These are phyloP conservation scores for Clarireedia homoeocarpa DNA, from an alignment of 2,329 filamentous ascomycete genomes.

Conservation along the genomic window DNA sequence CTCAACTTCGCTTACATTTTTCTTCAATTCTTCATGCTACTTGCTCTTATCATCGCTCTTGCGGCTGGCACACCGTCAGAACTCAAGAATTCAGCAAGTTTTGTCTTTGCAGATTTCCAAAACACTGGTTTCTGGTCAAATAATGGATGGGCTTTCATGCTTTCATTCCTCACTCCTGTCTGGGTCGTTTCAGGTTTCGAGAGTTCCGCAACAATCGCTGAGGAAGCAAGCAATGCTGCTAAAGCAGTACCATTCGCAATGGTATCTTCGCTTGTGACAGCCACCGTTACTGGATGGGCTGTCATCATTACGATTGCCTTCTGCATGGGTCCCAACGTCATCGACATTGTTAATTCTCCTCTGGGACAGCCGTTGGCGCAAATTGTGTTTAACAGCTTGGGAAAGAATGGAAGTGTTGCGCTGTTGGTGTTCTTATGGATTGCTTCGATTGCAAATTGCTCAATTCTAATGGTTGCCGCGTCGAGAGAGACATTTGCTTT, in stretches of 20 bases:
- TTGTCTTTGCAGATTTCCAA: constrained; percentile 26
- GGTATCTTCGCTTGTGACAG: constrained; percentile 25
- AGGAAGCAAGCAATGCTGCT: constrained; percentile 28
- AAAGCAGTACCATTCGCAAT: constrained; percentile 29
- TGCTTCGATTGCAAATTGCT: constrained; percentile 26
- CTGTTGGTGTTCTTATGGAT: constrained; percentile 27
- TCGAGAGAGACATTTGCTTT: constrained; percentile 28
- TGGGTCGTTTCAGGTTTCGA: constrained; percentile 30
- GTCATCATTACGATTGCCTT: constrained; percentile 52
- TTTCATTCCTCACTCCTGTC: constrained; percentile 26
- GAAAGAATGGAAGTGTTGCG: constrained; percentile 41
- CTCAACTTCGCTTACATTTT: constrained; percentile 27
- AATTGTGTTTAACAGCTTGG: constrained; percentile 50
- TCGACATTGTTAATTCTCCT: constrained; percentile 37
- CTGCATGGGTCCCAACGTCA: constrained; percentile 42
- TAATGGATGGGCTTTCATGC: constrained; percentile 29
- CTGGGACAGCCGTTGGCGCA: constrained; percentile 47
- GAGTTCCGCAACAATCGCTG: constrained; percentile 27
- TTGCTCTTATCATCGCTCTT: constrained; percentile 25
- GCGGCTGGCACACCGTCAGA: constrained; percentile 25
- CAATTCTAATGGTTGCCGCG: constrained; percentile 29
- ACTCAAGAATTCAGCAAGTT: constrained; percentile 22
- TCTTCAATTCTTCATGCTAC: constrained; percentile 26
- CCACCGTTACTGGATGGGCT: constrained; percentile 40
- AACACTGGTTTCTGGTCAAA: constrained; percentile 27